Evolutionary conservation across 371 early-diverging fungal genomes (phyloP).

Genomic region (Mortierella sp.): DNA sequence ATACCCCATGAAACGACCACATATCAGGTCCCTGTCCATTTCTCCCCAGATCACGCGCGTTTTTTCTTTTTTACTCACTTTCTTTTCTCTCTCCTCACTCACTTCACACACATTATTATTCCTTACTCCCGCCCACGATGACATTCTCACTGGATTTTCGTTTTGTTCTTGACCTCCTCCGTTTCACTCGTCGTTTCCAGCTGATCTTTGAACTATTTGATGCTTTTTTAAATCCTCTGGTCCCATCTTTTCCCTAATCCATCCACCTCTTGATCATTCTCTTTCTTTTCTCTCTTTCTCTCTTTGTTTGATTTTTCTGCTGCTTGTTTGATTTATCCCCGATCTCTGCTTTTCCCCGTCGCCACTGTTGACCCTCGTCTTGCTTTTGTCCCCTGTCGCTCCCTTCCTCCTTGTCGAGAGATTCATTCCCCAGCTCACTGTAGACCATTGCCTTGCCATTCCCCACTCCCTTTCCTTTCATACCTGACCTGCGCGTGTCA

Average conservation of each 20-base stretch:
- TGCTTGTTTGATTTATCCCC: too few relatives aligned
- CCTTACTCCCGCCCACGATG: not conserved
- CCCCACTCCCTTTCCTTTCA: too few relatives aligned
- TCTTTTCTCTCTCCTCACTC: constrained; percentile 1
- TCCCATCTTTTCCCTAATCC: not conserved
- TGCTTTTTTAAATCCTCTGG: not conserved
- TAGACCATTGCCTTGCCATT: too few relatives aligned
- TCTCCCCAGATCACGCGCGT: not conserved
- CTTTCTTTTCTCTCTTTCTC: not conserved
- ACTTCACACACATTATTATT: not conserved
- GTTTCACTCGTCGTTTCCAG: constrained; percentile 14
- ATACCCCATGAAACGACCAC: too few relatives aligned
- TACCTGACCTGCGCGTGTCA: too few relatives aligned
- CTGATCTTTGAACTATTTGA: constrained; percentile 15
- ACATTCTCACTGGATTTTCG: too few relatives aligned
- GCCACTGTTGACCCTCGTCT: too few relatives aligned
- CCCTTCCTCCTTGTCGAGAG: too few relatives aligned
- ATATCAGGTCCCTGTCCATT: not conserved
- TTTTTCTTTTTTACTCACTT: not conserved
- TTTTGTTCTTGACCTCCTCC: constrained; percentile 2
- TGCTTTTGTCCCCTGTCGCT: too few relatives aligned
- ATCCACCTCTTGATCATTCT: constrained; percentile 1
- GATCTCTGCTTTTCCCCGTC: too few relatives aligned
- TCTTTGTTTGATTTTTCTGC: too few relatives aligned
- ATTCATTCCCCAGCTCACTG: too few relatives aligned